Percentiles rank a stretch among this genome's conserved stretches.
Evolutionary conservation across 495 filamentous ascomycete genomes (phyloP).

Genomic region (Tetracladium setigerum): DNA sequence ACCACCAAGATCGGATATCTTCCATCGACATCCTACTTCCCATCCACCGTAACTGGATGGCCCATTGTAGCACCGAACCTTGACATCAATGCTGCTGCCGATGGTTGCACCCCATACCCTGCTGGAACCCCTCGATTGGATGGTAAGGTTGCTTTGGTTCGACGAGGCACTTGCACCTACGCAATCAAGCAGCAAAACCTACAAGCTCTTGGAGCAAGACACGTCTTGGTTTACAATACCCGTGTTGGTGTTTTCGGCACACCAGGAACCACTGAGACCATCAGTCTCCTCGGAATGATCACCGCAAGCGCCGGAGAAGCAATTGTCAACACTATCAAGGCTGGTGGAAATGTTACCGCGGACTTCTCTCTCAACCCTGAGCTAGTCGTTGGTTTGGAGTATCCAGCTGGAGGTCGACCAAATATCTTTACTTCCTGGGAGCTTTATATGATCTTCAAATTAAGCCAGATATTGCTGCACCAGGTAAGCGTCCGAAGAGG

Average conservation of each 20-base stretch:
- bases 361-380: constrained; percentile 22
- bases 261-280: constrained; percentile 6
- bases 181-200: constrained; percentile 39
- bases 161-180: constrained; percentile 56
- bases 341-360: constrained; percentile 22
- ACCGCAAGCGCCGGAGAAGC: constrained; percentile 18
- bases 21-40: constrained; percentile 14
- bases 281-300: constrained; percentile 16
- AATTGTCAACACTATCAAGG: constrained; percentile 20
- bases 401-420: constrained; percentile 22
- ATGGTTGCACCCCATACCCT: constrained; percentile 21
- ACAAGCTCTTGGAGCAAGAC: constrained; percentile 19
- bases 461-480: constrained; percentile 36
- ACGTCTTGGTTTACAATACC: constrained; percentile 25
- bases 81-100: constrained; percentile 10
- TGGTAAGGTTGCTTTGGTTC: constrained; percentile 54
- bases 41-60: background rate
- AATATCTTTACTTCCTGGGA: constrained; percentile 37
- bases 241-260: constrained; percentile 11
- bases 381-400: constrained; percentile 19
- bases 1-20: constrained; percentile 19
- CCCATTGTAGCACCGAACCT: constrained; percentile 22
- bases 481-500: no score
- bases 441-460: constrained; percentile 35
- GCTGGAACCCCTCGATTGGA: constrained; percentile 18